Conservation (phyloP, 2,329 filamentous ascomycete genomes). For the Plectosphaerella cucumerina region DNA sequence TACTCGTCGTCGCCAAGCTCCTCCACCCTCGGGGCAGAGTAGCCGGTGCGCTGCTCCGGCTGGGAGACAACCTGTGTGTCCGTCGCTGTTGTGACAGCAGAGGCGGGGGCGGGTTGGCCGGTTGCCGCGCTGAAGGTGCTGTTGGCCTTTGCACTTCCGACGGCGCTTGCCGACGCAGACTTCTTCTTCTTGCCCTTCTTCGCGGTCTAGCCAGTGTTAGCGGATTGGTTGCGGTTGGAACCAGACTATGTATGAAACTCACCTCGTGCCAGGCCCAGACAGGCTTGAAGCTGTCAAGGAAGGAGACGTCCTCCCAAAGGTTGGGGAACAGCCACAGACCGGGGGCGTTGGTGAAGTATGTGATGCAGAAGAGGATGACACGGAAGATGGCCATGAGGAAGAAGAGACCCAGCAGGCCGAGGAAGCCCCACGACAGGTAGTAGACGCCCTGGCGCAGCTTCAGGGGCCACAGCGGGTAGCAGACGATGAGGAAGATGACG, state of each 20-base stretch:
- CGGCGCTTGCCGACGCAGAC: slow-evolving; percentile 26
- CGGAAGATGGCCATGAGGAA: slow-evolving; percentile 98
- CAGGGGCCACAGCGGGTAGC: slow-evolving; percentile 95
- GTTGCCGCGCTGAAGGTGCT: slow-evolving; percentile 47
- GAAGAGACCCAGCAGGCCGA: slow-evolving; percentile 86
- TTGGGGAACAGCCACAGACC: slow-evolving; percentile 99
- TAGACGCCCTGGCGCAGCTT: slow-evolving; percentile 89
- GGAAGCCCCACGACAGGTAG: slow-evolving; percentile 93
- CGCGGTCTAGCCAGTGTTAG: slow-evolving; percentile 29
- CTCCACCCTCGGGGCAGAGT: slow-evolving; percentile 49
- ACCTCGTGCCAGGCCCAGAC: slow-evolving; percentile 99
- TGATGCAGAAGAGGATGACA: slow-evolving; percentile 88
- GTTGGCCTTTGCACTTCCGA: slow-evolving; percentile 23
- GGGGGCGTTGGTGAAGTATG: slow-evolving; percentile 77
- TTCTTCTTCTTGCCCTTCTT: slow-evolving; percentile 57
- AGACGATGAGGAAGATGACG: slow-evolving; percentile 80
- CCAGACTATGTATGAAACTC: slow-evolving; percentile 22
- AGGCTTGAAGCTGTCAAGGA: slow-evolving; percentile 94
- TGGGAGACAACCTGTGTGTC: slow-evolving; percentile 48
- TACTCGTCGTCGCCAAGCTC: slow-evolving; percentile 48
- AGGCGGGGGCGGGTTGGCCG: slow-evolving; percentile 47
- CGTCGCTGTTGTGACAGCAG: slow-evolving; percentile 53
- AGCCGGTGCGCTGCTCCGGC: slow-evolving; percentile 34
- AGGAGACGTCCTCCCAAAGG: slow-evolving; percentile 96
- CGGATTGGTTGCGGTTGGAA: neutral